Percentiles rank a stretch among this genome's conserved stretches.
Evolutionary conservation across 768 basidiomycete genomes (phyloP).

Genomic region (Tylopilus vinaceipallidus): DNA sequence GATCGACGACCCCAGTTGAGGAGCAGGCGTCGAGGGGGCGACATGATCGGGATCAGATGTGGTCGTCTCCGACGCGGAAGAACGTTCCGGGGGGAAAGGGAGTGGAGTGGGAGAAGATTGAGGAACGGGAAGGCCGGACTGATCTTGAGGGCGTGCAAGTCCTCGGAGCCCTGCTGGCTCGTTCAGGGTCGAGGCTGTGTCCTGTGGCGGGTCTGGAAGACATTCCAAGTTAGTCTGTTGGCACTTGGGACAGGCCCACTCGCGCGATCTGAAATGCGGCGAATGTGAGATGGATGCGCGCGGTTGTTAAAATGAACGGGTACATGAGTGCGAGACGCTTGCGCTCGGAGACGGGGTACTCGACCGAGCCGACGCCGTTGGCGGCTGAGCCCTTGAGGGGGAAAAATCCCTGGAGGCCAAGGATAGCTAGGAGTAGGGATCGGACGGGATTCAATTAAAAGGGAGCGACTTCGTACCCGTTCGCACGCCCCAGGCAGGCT

Average conservation of each 20-base stretch:
- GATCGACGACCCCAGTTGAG: constrained; percentile 10
- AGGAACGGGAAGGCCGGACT: constrained; percentile 14
- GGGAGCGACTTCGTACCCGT: constrained; percentile 56
- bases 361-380: constrained; percentile 83
- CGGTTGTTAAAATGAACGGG: constrained; percentile 32
- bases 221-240: constrained; percentile 61
- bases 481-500: constrained; percentile 97
- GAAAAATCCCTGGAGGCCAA: constrained; percentile 87
- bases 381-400: constrained; percentile 86
- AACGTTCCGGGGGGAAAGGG: constrained; percentile 21
- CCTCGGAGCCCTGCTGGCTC: constrained; percentile 21
- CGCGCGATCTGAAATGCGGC: constrained; percentile 56
- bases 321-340: constrained; percentile 76
- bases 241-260: constrained; percentile 79
- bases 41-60: constrained; percentile 16
- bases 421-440: constrained; percentile 56
- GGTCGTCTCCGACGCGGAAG: constrained; percentile 10
- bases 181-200: constrained; percentile 15
- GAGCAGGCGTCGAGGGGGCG: constrained; percentile 14
- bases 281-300: constrained; percentile 9
- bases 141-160: constrained; percentile 17
- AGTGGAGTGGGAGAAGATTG: constrained; percentile 13
- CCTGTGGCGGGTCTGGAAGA: constrained; percentile 61
- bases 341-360: constrained; percentile 71
- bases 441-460: constrained; percentile 12